Conservation (phyloP, 768 basidiomycete species). For the Fistulinella prunicolor region DNA sequence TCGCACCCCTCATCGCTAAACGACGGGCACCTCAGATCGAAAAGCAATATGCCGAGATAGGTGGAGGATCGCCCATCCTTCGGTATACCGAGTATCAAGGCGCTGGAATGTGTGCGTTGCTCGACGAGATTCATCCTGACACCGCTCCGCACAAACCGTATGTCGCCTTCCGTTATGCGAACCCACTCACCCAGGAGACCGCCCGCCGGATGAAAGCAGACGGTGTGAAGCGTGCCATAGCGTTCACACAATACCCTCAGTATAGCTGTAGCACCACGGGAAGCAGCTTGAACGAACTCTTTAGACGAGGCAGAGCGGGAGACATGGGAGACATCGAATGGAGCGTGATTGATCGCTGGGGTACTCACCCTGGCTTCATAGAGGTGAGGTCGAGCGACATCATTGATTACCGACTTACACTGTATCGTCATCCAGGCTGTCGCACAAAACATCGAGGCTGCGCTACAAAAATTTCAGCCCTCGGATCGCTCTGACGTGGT, state of each 20-base stretch:
- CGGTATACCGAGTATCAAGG: slow-evolving; percentile 88
- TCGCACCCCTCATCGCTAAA: slow-evolving; percentile 87
- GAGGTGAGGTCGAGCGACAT: slow-evolving; percentile 58
- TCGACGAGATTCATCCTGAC: slow-evolving; percentile 91
- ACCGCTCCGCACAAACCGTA: slow-evolving; percentile 96
- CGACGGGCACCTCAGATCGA: slow-evolving; percentile 92
- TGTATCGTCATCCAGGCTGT: slow-evolving; percentile 60
- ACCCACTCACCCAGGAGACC: slow-evolving; percentile 82
- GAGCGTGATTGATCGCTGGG: slow-evolving; percentile 99
- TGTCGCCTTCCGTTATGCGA: slow-evolving; percentile 92
- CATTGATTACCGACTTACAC: neutral
- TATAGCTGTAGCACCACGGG: slow-evolving; percentile 99
- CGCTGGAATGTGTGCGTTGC: slow-evolving; percentile 79
- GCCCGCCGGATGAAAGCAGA: slow-evolving; percentile 83
- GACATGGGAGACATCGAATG: slow-evolving; percentile 75
- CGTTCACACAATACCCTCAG: slow-evolving; percentile 98
- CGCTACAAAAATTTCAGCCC: slow-evolving; percentile 74
- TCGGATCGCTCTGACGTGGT: slow-evolving; percentile 72
- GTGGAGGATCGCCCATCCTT: slow-evolving; percentile 95
- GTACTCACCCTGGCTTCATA: slow-evolving; percentile 89
- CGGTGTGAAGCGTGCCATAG: slow-evolving; percentile 88
- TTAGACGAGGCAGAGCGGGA: slow-evolving; percentile 57
- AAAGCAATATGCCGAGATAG: slow-evolving; percentile 90
- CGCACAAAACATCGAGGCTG: slow-evolving; percentile 80
- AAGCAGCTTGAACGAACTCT: slow-evolving; percentile 94